phyloP scores from a whole-genome alignment of 768 basidiomycete genomes.

The Lentinula sp. region DNA sequence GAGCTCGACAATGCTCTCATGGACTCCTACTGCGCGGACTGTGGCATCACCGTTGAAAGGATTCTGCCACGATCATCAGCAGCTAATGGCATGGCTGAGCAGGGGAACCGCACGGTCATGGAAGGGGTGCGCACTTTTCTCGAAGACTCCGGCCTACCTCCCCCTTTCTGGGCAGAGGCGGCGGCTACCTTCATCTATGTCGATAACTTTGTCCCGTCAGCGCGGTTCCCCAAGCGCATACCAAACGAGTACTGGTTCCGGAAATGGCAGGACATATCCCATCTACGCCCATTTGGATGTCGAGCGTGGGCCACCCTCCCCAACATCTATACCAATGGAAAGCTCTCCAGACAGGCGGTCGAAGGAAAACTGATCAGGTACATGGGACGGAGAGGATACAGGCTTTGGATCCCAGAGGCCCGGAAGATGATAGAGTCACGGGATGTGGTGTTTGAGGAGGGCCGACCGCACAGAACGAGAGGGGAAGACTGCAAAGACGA shows the following conservation, averaged over 20 bases:
- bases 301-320: too few species aligned
- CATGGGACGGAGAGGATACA: background rate
- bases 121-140: too few species aligned
- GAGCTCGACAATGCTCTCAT: conserved; percentile 21
- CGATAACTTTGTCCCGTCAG: too few species aligned
- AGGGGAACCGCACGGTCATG: conserved; percentile 13
- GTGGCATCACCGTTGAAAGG: conserved; percentile 16
- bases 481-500: background rate
- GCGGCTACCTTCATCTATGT: too few species aligned
- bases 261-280: too few species aligned
- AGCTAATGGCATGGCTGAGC: conserved; percentile 20
- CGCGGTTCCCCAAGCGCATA: too few species aligned
- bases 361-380: background rate
- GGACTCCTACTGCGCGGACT: conserved; percentile 7
- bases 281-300: too few species aligned
- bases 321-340: too few species aligned
- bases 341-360: too few species aligned
- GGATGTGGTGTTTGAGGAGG: background rate
- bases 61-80: conserved; percentile 17
- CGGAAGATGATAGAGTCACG: background rate
- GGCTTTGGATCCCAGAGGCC: background rate
- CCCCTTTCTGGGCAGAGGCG: too few species aligned
- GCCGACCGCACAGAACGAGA: background rate
- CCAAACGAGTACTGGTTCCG: too few species aligned
- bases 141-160: too few species aligned